A percentile compares a stretch with the other conserved stretches of the same genome.
Evolutionary conservation across 352 stramenopile genomes (phyloP).

Genomic region (Phytophthora litchii): DNA sequence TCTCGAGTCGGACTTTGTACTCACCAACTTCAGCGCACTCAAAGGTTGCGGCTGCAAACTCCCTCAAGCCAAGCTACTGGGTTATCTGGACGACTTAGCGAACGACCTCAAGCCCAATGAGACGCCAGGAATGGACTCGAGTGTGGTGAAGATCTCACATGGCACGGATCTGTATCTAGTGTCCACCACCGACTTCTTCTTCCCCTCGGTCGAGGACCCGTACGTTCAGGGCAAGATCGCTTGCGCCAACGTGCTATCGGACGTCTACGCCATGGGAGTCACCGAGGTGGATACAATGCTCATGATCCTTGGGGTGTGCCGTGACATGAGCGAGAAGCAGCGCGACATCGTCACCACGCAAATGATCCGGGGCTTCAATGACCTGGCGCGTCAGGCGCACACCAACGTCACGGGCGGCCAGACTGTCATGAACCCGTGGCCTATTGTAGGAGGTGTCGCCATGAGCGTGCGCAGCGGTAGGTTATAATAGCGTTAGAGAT

Average conservation of each 20-base stretch:
- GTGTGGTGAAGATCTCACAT: conserved; percentile 89
- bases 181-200: conserved; percentile 97
- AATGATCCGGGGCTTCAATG: conserved; percentile 95
- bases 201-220: conserved; percentile 93
- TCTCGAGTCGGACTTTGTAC: conserved; percentile 76
- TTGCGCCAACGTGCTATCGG: conserved; percentile 94
- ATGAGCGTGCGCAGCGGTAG: conserved; percentile 87
- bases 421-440: conserved; percentile 97
- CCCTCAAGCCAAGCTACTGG: conserved; percentile 92
- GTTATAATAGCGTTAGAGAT: conserved; percentile 7
- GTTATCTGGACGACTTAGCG: conserved; percentile 88
- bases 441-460: conserved; percentile 94
- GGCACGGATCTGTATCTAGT: conserved; percentile 88
- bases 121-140: conserved; percentile 90
- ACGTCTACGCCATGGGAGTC: conserved; percentile 95
- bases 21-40: conserved; percentile 87
- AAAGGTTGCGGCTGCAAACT: conserved; percentile 98
- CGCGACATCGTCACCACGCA: conserved; percentile 93
- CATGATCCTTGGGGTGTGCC: conserved; percentile 94
- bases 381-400: conserved; percentile 81
- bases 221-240: conserved; percentile 94
- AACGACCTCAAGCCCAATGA: conserved; percentile 94
- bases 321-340: conserved; percentile 92
- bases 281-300: conserved; percentile 95
- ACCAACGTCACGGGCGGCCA: conserved; percentile 94